A percentile compares a stretch with the other conserved stretches of the same genome.
Evolutionary conservation across 2,329 filamentous ascomycete genomes (phyloP).

Genomic region (Zymoseptoria crescenta): DNA sequence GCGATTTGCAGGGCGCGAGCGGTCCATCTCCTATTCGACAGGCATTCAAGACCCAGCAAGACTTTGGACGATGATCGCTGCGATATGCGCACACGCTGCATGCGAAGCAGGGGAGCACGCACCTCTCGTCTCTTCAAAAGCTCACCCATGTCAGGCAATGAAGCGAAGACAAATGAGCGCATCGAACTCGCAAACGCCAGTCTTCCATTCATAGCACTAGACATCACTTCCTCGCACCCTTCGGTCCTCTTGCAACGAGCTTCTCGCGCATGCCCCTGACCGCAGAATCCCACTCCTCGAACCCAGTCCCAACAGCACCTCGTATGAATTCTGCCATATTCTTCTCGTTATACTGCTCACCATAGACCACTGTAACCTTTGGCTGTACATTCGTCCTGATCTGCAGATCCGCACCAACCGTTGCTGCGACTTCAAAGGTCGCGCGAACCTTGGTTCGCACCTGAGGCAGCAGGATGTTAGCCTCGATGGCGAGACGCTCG

Average conservation of each 20-base stretch:
- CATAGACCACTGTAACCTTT: slow-evolving; percentile 61
- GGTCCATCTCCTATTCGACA: neutral
- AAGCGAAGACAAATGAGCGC: neutral
- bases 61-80: neutral
- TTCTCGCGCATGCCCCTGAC: slow-evolving; percentile 37
- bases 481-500: slow-evolving; percentile 54
- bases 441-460: slow-evolving; percentile 63
- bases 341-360: slow-evolving; percentile 65
- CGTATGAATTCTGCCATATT: slow-evolving; percentile 67
- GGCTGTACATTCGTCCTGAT: slow-evolving; percentile 36
- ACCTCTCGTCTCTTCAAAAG: neutral
- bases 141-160: neutral
- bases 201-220: neutral
- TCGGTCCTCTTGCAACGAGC: slow-evolving; percentile 39
- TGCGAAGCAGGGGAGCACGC: too few species aligned
- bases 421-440: slow-evolving; percentile 45
- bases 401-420: slow-evolving; percentile 46
- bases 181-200: neutral
- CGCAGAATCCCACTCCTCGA: slow-evolving; percentile 36
- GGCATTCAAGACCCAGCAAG: neutral
- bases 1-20: neutral
- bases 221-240: slow-evolving; percentile 26
- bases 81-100: neutral
- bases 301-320: slow-evolving; percentile 22
- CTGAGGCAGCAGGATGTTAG: slow-evolving; percentile 54